These are phyloP conservation scores for Allium cepa DNA, from an alignment of 106 monocot species.

Conservation along the genomic window DNA sequence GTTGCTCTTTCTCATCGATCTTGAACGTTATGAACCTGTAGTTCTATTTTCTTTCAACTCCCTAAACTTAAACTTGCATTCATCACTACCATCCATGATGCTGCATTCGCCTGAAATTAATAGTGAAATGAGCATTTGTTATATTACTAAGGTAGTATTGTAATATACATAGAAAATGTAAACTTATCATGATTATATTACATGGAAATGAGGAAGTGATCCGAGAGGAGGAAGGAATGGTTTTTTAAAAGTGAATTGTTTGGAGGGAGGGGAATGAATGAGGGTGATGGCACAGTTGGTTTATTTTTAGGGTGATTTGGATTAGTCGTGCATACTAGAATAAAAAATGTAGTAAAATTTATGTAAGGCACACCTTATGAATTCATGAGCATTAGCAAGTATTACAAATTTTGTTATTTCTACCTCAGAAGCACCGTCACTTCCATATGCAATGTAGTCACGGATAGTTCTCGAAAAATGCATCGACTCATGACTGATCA, in stretches of 20 bases:
- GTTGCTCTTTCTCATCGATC: constrained; percentile 50
- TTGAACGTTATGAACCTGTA: constrained; percentile 57
- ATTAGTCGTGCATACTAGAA: not conserved
- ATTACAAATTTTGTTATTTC: constrained; percentile 18
- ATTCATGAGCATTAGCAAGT: constrained; percentile 31
- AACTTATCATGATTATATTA: not conserved
- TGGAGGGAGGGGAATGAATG: not conserved
- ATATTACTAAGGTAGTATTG: not conserved
- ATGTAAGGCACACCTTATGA: constrained; percentile 15
- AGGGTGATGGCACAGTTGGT: not conserved
- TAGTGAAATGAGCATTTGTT: not conserved
- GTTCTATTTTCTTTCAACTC: constrained; percentile 51
- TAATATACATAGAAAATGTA: not conserved
- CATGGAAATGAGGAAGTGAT: not conserved
- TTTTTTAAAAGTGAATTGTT: not conserved
- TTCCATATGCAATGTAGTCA: constrained; percentile 31
- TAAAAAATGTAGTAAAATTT: too few relatives aligned
- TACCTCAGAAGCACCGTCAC: constrained; percentile 3
- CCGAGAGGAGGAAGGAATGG: not conserved
- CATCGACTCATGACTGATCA: constrained; percentile 27
- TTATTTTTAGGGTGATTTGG: not conserved
- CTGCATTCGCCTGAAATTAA: constrained; percentile 36
- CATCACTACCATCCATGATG: constrained; percentile 57
- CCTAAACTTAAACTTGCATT: constrained; percentile 48
- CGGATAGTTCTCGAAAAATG: constrained; percentile 22